phyloP scores from a whole-genome alignment of 192 early-diverging fungal genomes.

The Oehlia diaphana region DNA sequence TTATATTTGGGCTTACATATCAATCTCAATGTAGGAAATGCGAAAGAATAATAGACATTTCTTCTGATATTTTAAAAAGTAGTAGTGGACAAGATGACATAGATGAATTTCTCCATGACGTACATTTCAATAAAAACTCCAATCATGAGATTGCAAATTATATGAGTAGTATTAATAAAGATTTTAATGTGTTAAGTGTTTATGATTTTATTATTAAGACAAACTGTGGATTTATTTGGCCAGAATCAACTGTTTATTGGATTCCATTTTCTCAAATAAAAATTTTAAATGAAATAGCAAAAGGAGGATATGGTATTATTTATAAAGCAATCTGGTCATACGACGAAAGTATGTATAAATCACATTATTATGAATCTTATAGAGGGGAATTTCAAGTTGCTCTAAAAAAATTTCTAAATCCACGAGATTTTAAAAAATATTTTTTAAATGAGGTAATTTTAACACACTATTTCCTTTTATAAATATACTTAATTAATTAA shows the following conservation, averaged over 20 bases:
- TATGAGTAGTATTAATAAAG: not conserved
- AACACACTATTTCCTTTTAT: too few species aligned
- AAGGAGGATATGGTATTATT: not conserved
- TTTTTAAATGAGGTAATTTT: constrained; percentile 13
- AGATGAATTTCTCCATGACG: not conserved
- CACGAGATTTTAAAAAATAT: not conserved
- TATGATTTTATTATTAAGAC: not conserved
- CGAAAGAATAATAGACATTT: not conserved
- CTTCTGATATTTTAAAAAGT: not conserved
- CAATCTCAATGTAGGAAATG: not conserved
- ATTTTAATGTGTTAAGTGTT: not conserved
- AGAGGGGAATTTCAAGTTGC: not conserved
- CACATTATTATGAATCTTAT: not conserved
- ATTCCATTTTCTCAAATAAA: not conserved
- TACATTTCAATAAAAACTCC: not conserved
- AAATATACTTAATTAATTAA: too few species aligned
- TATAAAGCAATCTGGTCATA: not conserved
- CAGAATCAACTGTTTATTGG: too few species aligned
- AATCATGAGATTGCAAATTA: not conserved
- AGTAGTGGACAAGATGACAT: not conserved
- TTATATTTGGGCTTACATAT: not conserved
- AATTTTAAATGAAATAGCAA: not conserved
- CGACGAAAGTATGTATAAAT: too few species aligned
- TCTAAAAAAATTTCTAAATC: not conserved
- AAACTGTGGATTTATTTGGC: too few species aligned